Conservation (phyloP, 2,329 filamentous ascomycete species). For the Penicillium verrucosum region DNA sequence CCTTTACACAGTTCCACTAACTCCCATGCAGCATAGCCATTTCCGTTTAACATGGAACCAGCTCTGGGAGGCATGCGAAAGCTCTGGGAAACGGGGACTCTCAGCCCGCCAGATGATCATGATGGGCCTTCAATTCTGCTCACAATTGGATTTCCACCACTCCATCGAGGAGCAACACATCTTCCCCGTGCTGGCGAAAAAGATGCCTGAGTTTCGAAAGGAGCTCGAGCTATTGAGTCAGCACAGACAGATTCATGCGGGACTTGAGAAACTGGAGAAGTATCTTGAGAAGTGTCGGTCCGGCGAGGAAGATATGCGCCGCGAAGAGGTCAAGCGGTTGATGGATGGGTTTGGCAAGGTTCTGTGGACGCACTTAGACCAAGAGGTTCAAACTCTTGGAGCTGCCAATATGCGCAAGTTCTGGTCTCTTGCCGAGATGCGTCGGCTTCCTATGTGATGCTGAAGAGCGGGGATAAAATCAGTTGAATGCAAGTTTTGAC, state of each 20-base stretch:
- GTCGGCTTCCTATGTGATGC: conserved; percentile 61
- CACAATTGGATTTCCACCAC: conserved; percentile 73
- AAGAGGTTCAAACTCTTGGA: conserved; percentile 73
- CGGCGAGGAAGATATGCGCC: conserved; percentile 59
- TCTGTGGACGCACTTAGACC: conserved; percentile 77
- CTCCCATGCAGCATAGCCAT: conserved; percentile 61
- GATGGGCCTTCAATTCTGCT: conserved; percentile 66
- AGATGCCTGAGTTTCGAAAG: conserved; percentile 73
- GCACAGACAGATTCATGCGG: conserved; percentile 74
- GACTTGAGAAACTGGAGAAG: conserved; percentile 63
- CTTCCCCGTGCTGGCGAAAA: conserved; percentile 71
- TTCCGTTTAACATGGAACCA: conserved; percentile 72
- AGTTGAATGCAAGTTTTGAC: background rate
- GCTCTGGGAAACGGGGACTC: conserved; percentile 56
- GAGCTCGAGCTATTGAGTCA: conserved; percentile 68
- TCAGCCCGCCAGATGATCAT: conserved; percentile 67
- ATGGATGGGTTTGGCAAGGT: conserved; percentile 78
- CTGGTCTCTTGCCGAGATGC: conserved; percentile 75
- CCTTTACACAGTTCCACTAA: conserved; percentile 4
- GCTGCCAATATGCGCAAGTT: conserved; percentile 86
- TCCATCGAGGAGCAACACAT: conserved; percentile 77
- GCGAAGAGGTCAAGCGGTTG: conserved; percentile 61
- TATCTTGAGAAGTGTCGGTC: conserved; percentile 63
- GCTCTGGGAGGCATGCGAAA: conserved; percentile 64
- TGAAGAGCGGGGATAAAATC: background rate